Conservation (phyloP, 768 basidiomycete genomes). For the Fistulinella prunicolor region DNA sequence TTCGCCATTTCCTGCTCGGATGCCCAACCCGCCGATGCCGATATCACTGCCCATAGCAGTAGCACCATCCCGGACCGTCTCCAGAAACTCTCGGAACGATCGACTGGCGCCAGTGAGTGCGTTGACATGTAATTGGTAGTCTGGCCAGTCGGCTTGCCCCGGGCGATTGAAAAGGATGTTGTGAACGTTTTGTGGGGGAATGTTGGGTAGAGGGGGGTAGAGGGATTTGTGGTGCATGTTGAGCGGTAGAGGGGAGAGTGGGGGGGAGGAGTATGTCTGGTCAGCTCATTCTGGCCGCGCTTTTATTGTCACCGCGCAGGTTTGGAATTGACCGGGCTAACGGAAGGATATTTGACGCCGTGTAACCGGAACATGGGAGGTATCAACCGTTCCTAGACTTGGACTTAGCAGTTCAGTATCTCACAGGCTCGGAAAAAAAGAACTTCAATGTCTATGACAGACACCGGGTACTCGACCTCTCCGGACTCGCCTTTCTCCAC, state of each 20-base stretch:
- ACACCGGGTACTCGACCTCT: too few relatives aligned
- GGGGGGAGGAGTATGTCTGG: neutral
- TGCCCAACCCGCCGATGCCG: constrained; percentile 53
- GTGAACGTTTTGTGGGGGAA: constrained; percentile 53
- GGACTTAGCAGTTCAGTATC: too few relatives aligned
- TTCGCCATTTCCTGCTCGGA: constrained; percentile 46
- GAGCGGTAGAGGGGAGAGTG: neutral
- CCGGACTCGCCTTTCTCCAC: too few relatives aligned
- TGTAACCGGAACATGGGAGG: constrained; percentile 1
- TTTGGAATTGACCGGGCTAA: neutral
- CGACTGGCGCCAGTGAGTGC: constrained; percentile 46
- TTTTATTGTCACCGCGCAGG: constrained; percentile 4
- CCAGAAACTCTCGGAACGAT: constrained; percentile 47
- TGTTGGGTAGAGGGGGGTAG: constrained; percentile 49
- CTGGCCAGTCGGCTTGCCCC: constrained; percentile 52
- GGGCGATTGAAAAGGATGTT: constrained; percentile 52
- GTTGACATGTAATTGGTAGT: constrained; percentile 58
- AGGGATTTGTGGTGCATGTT: constrained; percentile 57
- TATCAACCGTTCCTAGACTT: too few relatives aligned
- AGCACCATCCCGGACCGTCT: constrained; percentile 50
- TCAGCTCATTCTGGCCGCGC: neutral
- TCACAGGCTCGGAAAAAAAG: too few relatives aligned
- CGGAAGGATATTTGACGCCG: neutral
- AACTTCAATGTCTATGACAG: too few relatives aligned
- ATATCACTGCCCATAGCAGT: constrained; percentile 52